Conservation (phyloP, 2,329 filamentous ascomycete species). For the Phaeosphaeriaceae sp. region DNA sequence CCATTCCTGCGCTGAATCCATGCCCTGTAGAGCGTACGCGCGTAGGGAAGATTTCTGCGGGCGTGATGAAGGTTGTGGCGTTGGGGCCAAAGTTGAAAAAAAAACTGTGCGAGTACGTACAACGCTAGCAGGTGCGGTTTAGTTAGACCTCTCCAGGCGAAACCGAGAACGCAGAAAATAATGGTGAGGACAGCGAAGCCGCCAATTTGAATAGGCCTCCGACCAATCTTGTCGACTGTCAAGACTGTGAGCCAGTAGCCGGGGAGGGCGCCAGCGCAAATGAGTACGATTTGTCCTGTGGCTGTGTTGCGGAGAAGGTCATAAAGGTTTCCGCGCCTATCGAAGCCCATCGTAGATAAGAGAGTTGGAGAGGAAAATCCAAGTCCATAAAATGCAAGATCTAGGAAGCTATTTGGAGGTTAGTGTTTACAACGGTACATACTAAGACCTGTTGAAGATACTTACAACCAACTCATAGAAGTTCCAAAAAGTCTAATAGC, state of each 20-base stretch:
- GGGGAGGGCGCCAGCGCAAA: constrained; percentile 78
- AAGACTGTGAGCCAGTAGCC: constrained; percentile 84
- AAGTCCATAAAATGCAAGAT: constrained; percentile 64
- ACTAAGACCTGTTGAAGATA: background rate
- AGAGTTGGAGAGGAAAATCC: constrained; percentile 79
- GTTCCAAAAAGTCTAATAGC: constrained; percentile 75
- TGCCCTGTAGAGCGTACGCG: constrained; percentile 57
- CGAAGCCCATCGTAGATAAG: constrained; percentile 74
- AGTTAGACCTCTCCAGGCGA: constrained; percentile 54
- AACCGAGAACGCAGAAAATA: constrained; percentile 58
- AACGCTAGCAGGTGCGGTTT: constrained; percentile 52
- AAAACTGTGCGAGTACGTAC: constrained; percentile 58
- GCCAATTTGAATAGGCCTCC: constrained; percentile 76
- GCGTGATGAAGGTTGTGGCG: constrained; percentile 59
- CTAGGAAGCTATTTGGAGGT: constrained; percentile 57
- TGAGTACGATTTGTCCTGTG: constrained; percentile 78
- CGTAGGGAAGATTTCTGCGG: constrained; percentile 60
- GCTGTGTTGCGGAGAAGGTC: constrained; percentile 75
- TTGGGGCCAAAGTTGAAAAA: constrained; percentile 63
- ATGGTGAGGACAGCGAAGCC: constrained; percentile 57
- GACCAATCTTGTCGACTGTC: constrained; percentile 74
- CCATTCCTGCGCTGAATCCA: constrained; percentile 56
- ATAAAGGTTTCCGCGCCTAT: constrained; percentile 68
- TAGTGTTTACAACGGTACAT: constrained; percentile 1
- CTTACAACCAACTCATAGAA: constrained; percentile 77